Conservation (phyloP, 768 basidiomycete genomes). For the Pleurotus eryngii region DNA sequence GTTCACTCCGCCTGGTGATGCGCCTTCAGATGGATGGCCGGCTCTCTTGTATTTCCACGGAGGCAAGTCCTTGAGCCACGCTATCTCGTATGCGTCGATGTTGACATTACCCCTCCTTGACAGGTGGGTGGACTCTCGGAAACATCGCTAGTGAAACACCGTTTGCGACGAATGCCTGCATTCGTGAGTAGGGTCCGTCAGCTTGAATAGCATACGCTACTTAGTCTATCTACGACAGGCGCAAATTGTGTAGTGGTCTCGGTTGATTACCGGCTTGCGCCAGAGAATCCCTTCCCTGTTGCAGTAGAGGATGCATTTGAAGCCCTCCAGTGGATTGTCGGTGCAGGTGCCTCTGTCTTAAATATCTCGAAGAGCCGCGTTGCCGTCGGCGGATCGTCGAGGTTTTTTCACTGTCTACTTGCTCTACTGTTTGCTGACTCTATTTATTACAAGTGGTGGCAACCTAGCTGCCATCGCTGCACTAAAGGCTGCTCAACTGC, state of each 20-base stretch:
- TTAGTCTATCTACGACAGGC: slow-evolving; percentile 27
- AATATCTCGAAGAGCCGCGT: slow-evolving; percentile 49
- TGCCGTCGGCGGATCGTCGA: slow-evolving; percentile 73
- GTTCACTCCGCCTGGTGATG: slow-evolving; percentile 55
- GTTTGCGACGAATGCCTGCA: slow-evolving; percentile 60
- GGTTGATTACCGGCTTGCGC: slow-evolving; percentile 71
- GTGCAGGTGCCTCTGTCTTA: slow-evolving; percentile 43
- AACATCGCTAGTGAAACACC: slow-evolving; percentile 57
- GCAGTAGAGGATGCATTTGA: slow-evolving; percentile 73
- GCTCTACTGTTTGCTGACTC: not conserved
- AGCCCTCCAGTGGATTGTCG: slow-evolving; percentile 57
- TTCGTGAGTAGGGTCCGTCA: slow-evolving; percentile 34
- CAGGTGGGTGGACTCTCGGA: slow-evolving; percentile 79
- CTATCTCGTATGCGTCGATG: not conserved
- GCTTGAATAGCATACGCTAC: not conserved
- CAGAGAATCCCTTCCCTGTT: slow-evolving; percentile 67
- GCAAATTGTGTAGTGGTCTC: slow-evolving; percentile 61
- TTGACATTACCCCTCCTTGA: not conserved
- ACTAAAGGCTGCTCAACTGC: slow-evolving; percentile 52
- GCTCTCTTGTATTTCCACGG: slow-evolving; percentile 75
- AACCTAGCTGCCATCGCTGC: slow-evolving; percentile 66
- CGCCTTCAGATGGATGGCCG: slow-evolving; percentile 62
- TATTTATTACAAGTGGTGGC: slow-evolving; percentile 45
- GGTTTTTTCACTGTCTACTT: slow-evolving; percentile 33
- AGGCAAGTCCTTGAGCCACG: slow-evolving; percentile 32